A percentile compares a stretch with the other conserved stretches of the same genome.
phyloP scores from a whole-genome alignment of 768 basidiomycete genomes.

The Leccinum olivaceopallidum region DNA sequence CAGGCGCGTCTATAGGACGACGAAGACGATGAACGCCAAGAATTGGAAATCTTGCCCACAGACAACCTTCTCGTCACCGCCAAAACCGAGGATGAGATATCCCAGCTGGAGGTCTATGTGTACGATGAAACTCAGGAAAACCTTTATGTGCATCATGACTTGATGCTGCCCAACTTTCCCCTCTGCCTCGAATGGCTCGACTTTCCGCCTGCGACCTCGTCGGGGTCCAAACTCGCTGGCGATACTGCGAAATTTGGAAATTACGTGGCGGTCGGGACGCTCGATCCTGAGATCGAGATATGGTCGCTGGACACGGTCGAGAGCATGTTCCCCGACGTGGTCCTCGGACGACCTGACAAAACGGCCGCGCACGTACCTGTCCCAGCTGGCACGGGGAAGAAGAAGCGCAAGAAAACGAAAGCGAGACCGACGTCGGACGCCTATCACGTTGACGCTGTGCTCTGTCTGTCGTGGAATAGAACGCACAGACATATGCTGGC shows the following conservation, averaged over 20 bases:
- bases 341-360: conserved; percentile 88
- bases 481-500: conserved; percentile 88
- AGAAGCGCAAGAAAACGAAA: conserved; percentile 89
- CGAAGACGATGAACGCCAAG: conserved; percentile 80
- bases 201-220: conserved; percentile 71
- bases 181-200: conserved; percentile 99
- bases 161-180: conserved; percentile 96
- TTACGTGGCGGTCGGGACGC: conserved; percentile 94
- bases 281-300: conserved; percentile 98
- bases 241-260: conserved; percentile 58
- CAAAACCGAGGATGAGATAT: conserved; percentile 96
- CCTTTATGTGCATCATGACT: conserved; percentile 95
- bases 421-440: conserved; percentile 57
- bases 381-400: conserved; percentile 91
- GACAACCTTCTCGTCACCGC: conserved; percentile 93
- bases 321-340: conserved; percentile 88
- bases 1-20: conserved; percentile 34
- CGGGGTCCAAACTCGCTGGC: conserved; percentile 35
- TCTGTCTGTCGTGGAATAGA: conserved; percentile 92
- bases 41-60: conserved; percentile 83
- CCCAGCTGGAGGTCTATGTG: conserved; percentile 93
- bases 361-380: conserved; percentile 76
- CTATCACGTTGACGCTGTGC: conserved; percentile 92
- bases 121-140: conserved; percentile 92
- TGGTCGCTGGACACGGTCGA: conserved; percentile 96